phyloP scores from a whole-genome alignment of 352 stramenopile genomes.

The Pythium utonaiense region DNA sequence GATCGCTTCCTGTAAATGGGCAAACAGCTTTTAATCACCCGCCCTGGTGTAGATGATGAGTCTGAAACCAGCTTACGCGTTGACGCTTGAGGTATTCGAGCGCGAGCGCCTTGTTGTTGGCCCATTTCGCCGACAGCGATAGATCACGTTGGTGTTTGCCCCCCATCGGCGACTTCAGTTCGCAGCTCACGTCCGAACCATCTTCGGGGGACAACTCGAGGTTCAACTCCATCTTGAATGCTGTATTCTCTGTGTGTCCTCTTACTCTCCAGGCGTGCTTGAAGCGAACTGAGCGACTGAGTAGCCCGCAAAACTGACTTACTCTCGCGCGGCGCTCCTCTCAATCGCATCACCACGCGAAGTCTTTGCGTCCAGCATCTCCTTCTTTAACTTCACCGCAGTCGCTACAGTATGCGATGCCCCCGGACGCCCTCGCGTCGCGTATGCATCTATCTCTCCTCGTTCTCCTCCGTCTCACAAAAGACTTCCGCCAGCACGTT shows the following conservation, averaged over 20 bases:
- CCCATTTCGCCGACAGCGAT: slow-evolving; percentile 75
- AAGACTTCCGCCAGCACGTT: not conserved
- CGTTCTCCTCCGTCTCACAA: not conserved
- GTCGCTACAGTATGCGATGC: not conserved
- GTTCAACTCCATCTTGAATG: slow-evolving; percentile 39
- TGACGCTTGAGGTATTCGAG: slow-evolving; percentile 75
- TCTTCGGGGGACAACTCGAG: slow-evolving; percentile 34
- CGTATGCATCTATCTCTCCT: not conserved
- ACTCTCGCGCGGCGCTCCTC: not conserved
- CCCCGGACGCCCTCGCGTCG: not conserved
- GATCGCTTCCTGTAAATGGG: slow-evolving; percentile 47
- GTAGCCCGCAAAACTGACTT: not conserved
- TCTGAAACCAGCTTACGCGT: slow-evolving; percentile 27
- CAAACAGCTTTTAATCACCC: not conserved
- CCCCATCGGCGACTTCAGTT: slow-evolving; percentile 48
- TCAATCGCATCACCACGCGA: not conserved
- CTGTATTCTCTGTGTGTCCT: not conserved
- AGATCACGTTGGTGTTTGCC: slow-evolving; percentile 66
- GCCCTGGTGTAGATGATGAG: not conserved
- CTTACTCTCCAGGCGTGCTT: not conserved
- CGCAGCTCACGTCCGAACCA: slow-evolving; percentile 14
- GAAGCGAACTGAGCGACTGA: not conserved
- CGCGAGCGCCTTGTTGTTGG: slow-evolving; percentile 63
- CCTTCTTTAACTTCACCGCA: not conserved
- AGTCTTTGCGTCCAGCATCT: not conserved